Conservation (phyloP, 441 rosid species). For the Geranium incanum region DNA sequence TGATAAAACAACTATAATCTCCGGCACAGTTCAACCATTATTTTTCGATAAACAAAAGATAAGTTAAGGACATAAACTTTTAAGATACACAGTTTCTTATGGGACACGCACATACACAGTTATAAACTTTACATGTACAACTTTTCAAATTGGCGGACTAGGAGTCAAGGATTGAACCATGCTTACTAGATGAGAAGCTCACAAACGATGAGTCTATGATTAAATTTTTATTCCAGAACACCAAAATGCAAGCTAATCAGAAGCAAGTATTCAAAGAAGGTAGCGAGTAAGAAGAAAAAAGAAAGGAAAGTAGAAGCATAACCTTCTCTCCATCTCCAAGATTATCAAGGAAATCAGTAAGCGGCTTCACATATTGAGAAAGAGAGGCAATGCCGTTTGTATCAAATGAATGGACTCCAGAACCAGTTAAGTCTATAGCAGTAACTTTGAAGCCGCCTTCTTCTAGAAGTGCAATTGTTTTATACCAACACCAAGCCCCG, state of each 20-base stretch:
- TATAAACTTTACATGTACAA: too few relatives aligned
- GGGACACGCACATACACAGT: neutral
- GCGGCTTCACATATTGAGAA: slow-evolving; percentile 77
- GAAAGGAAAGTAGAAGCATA: slow-evolving; percentile 15
- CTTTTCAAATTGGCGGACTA: too few relatives aligned
- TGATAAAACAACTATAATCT: neutral
- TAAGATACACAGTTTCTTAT: neutral
- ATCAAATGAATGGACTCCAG: slow-evolving; percentile 66
- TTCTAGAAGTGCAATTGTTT: slow-evolving; percentile 80
- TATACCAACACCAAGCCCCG: slow-evolving; percentile 99
- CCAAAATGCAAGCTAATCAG: neutral
- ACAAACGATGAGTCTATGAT: neutral
- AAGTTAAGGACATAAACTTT: neutral
- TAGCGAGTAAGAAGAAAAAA: slow-evolving; percentile 6
- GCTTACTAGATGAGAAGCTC: too few relatives aligned
- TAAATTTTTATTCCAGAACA: neutral
- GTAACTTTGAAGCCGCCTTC: slow-evolving; percentile 79
- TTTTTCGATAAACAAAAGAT: neutral
- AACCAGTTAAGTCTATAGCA: slow-evolving; percentile 81
- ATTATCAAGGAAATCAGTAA: slow-evolving; percentile 58
- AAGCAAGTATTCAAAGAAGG: slow-evolving; percentile 6
- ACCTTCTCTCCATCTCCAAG: slow-evolving; percentile 72
- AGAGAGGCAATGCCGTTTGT: slow-evolving; percentile 60
- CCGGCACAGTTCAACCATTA: neutral
- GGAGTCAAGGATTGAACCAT: too few relatives aligned